These are phyloP conservation scores for Venturia asperata DNA, from an alignment of 2,329 filamentous ascomycete genomes.

Conservation along the genomic window DNA sequence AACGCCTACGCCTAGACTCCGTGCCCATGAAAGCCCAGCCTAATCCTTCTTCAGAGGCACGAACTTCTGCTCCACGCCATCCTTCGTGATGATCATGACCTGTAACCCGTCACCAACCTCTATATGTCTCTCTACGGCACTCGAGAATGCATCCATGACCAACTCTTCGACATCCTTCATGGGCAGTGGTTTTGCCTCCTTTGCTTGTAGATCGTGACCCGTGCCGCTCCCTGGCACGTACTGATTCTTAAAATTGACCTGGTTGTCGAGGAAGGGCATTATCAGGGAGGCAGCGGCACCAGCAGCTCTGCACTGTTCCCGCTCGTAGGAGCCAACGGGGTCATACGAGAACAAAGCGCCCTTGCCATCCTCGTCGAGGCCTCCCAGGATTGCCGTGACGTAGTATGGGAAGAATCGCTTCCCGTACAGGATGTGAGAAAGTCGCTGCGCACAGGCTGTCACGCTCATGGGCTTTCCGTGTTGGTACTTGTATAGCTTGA, in stretches of 20 bases:
- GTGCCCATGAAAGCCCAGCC: slow-evolving; percentile 18
- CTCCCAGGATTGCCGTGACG: slow-evolving; percentile 86
- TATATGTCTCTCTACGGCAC: slow-evolving; percentile 96
- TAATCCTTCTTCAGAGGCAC: slow-evolving; percentile 87
- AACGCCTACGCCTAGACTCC: slow-evolving; percentile 13
- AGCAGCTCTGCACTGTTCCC: slow-evolving; percentile 90
- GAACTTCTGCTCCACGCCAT: slow-evolving; percentile 82
- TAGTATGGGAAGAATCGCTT: slow-evolving; percentile 99
- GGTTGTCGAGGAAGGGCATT: slow-evolving; percentile 98
- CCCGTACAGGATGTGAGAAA: slow-evolving; percentile 91
- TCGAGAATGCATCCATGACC: slow-evolving; percentile 96
- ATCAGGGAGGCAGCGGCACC: slow-evolving; percentile 90
- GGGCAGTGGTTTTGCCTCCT: slow-evolving; percentile 61
- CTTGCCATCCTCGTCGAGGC: slow-evolving; percentile 87
- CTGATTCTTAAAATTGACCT: slow-evolving; percentile 99
- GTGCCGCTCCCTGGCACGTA: slow-evolving; percentile 80
- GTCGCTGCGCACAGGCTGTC: slow-evolving; percentile 85
- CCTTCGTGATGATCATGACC: slow-evolving; percentile 84
- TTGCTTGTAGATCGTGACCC: slow-evolving; percentile 71
- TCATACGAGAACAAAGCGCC: slow-evolving; percentile 97
- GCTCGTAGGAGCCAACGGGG: slow-evolving; percentile 93
- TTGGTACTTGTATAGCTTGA: slow-evolving; percentile 98
- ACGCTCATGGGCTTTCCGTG: slow-evolving; percentile 95
- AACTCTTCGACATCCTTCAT: slow-evolving; percentile 71
- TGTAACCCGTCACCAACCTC: slow-evolving; percentile 96